A percentile compares a stretch with the other conserved stretches of the same genome.
Conservation (phyloP, 257 asterid species). For the Gynochthodes officinalis region DNA sequence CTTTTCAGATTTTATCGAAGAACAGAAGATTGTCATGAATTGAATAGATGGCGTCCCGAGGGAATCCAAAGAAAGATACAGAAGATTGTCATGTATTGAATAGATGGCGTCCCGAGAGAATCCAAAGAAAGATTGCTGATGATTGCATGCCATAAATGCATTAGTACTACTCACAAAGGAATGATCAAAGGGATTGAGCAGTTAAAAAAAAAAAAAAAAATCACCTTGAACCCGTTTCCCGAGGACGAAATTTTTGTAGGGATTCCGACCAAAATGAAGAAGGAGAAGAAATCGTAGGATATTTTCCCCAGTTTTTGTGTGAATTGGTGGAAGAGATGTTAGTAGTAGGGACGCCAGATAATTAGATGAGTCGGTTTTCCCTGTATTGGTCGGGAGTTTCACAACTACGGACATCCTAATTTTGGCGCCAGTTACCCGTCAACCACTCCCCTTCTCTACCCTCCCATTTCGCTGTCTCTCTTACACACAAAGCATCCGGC, state of each 20-base stretch:
- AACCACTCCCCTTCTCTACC: slow-evolving; percentile 20
- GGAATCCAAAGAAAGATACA: no score
- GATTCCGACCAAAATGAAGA: not conserved
- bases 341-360: not conserved
- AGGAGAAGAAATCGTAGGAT: not conserved
- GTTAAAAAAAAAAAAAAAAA: no score
- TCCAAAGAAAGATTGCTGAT: not conserved
- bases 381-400: not conserved
- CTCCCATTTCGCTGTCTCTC: not conserved
- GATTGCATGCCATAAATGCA: not conserved
- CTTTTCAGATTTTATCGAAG: no score
- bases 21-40: no score
- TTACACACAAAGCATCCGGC: no score
- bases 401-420: not conserved
- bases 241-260: not conserved
- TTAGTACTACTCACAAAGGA: no score
- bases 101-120: no score
- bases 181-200: not conserved
- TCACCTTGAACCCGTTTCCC: no score
- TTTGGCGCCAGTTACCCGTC: slow-evolving; percentile 27
- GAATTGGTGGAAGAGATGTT: not conserved
- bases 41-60: no score
- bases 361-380: not conserved
- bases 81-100: no score
- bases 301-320: not conserved